Evolutionary conservation across 306 rosid species (phyloP).

Genomic region (Lathyrus sativus): DNA sequence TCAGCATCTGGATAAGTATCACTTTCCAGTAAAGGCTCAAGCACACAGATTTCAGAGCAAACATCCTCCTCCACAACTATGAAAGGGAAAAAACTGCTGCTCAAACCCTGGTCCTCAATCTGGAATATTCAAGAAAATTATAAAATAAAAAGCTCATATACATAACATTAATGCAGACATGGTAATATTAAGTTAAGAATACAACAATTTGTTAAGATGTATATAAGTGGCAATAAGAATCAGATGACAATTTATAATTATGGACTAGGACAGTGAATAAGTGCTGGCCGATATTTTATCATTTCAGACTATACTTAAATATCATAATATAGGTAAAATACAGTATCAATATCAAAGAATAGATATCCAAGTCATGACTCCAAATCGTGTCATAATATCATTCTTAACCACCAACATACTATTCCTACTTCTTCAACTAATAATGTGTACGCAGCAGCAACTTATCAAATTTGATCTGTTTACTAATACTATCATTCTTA

Average conservation of each 20-base stretch:
- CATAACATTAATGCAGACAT: conserved; percentile 9
- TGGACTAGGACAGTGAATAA: conserved; percentile 10
- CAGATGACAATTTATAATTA: background rate
- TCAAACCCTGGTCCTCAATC: conserved; percentile 86
- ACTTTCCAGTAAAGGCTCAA: conserved; percentile 59
- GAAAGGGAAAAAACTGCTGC: conserved; percentile 87
- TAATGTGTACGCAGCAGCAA: background rate
- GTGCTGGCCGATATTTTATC: conserved; percentile 9
- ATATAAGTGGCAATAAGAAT: conserved; percentile 2
- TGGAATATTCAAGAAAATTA: conserved; percentile 42
- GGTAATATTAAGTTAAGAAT: conserved; percentile 19
- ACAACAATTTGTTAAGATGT: conserved; percentile 23
- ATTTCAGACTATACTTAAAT: conserved; percentile 16
- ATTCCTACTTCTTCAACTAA: conserved; percentile 22
- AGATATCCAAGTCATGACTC: conserved; percentile 17
- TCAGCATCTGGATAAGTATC: conserved; percentile 43
- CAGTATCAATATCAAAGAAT: background rate
- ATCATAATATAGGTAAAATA: conserved; percentile 11
- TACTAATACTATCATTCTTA: conserved; percentile 1
- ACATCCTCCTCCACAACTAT: conserved; percentile 83
- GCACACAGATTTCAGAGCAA: conserved; percentile 77
- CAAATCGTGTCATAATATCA: background rate
- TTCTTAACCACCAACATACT: conserved; percentile 2
- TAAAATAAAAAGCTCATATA: conserved; percentile 29
- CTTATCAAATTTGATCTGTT: conserved; percentile 12